Conservation (phyloP, 176 grass and related monocot species). For the Triticum timopheevii region DNA sequence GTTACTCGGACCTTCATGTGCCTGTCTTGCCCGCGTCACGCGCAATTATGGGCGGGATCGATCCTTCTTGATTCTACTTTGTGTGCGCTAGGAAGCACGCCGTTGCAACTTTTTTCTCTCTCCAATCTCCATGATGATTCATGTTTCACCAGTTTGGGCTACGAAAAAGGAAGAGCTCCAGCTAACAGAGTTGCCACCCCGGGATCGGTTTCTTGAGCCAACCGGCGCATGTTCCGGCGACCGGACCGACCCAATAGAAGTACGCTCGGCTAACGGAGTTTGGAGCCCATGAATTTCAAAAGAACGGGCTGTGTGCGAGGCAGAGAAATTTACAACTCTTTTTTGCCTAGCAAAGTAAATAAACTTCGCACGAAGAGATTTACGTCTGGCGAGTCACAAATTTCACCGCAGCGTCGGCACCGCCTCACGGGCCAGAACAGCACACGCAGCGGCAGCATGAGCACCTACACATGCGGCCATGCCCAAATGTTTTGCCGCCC, state of each 20-base stretch:
- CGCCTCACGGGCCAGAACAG: not conserved
- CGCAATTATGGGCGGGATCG: not conserved
- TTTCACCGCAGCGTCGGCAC: not conserved
- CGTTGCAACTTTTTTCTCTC: not conserved
- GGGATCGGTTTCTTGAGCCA: not conserved
- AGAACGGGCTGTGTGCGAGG: not conserved
- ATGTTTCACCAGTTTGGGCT: not conserved
- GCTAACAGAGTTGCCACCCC: no score
- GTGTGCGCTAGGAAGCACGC: not conserved
- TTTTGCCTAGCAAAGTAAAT: not conserved
- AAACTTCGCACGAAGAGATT: not conserved
- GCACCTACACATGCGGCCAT: slow-evolving; percentile 12
- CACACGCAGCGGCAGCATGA: not conserved
- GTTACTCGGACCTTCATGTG: not conserved
- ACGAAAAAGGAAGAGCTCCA: not conserved
- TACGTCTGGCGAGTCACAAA: not conserved
- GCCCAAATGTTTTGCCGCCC: slow-evolving; percentile 12
- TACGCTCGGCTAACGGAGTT: no score
- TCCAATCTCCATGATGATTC: not conserved
- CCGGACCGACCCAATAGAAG: not conserved
- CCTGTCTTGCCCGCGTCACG: not conserved
- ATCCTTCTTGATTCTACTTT: not conserved
- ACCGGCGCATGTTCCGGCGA: not conserved
- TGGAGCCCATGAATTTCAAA: not conserved
- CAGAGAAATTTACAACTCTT: not conserved